Evolutionary conservation across 2,329 filamentous ascomycete species (phyloP).

Genomic region (Colletotrichum sp.): DNA sequence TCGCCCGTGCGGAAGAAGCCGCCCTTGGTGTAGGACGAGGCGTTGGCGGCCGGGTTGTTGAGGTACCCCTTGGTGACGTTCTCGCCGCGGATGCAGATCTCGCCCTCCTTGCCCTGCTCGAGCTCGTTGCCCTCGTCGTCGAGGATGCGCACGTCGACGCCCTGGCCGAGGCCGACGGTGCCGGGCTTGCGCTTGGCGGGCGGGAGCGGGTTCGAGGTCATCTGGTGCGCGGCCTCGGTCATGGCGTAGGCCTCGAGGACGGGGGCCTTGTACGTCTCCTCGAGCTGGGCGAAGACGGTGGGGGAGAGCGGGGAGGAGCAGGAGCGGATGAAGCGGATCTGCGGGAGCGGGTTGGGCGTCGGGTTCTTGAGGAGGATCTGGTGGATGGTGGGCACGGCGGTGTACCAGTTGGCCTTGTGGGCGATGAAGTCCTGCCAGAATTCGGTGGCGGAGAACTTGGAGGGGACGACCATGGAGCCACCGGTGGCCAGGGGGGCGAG

Average conservation of each 20-base stretch:
- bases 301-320: slow-evolving; percentile 86
- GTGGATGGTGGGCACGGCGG: slow-evolving; percentile 91
- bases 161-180: slow-evolving; percentile 82
- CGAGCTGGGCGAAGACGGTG: slow-evolving; percentile 80
- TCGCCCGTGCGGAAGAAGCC: slow-evolving; percentile 90
- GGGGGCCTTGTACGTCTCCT: slow-evolving; percentile 76
- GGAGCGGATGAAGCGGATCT: slow-evolving; percentile 86
- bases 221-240: slow-evolving; percentile 88
- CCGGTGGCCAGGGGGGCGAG: slow-evolving; percentile 78
- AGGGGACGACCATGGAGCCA: slow-evolving; percentile 80
- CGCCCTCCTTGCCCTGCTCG: slow-evolving; percentile 72
- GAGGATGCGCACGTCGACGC: slow-evolving; percentile 81
- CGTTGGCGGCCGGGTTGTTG: slow-evolving; percentile 81
- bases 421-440: slow-evolving; percentile 82
- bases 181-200: slow-evolving; percentile 78
- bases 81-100: slow-evolving; percentile 82
- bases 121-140: slow-evolving; percentile 73
- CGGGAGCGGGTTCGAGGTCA: slow-evolving; percentile 79
- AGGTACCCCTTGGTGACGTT: slow-evolving; percentile 88
- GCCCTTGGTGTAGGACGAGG: slow-evolving; percentile 72
- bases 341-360: slow-evolving; percentile 68
- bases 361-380: slow-evolving; percentile 83
- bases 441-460: slow-evolving; percentile 79
- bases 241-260: slow-evolving; percentile 92
- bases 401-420: slow-evolving; percentile 88